These are phyloP conservation scores for Xylariomycetidae sp. DNA, from an alignment of 2,329 filamentous ascomycete genomes.

Conservation along the genomic window DNA sequence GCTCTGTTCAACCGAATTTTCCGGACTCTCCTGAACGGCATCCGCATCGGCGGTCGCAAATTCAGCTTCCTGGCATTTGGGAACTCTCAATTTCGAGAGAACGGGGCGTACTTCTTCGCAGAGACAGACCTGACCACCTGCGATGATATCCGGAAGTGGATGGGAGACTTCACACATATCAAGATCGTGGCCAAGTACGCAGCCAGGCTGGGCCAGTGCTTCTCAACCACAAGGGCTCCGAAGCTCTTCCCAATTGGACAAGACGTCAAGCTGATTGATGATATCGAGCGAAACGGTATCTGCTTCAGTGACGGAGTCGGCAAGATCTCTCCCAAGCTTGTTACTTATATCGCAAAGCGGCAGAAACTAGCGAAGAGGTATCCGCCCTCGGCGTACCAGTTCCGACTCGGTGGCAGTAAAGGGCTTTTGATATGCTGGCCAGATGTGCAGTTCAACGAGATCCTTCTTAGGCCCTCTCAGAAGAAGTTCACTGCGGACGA, in stretches of 20 bases:
- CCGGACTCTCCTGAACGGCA: constrained; percentile 68
- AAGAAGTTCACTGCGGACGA: constrained; percentile 73
- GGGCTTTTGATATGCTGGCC: constrained; percentile 77
- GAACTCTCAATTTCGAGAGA: constrained; percentile 89
- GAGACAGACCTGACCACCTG: constrained; percentile 61
- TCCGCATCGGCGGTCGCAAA: constrained; percentile 71
- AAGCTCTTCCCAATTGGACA: constrained; percentile 54
- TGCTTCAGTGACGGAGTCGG: constrained; percentile 91
- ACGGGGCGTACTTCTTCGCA: constrained; percentile 90
- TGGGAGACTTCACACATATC: constrained; percentile 81
- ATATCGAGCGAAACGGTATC: constrained; percentile 62
- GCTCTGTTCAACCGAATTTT: constrained; percentile 70
- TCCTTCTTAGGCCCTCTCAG: constrained; percentile 79
- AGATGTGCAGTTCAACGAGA: constrained; percentile 56
- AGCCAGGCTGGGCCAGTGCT: constrained; percentile 86
- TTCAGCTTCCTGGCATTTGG: constrained; percentile 93
- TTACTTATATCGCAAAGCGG: constrained; percentile 65
- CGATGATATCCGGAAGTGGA: constrained; percentile 73
- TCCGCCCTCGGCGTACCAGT: constrained; percentile 80
- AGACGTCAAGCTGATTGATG: constrained; percentile 54
- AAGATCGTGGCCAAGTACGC: constrained; percentile 82
- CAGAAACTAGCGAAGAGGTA: constrained; percentile 53
- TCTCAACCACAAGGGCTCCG: constrained; percentile 83
- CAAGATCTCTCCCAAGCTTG: constrained; percentile 76
- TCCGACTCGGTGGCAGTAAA: constrained; percentile 88